Evolutionary conservation across 768 basidiomycete genomes (phyloP).

Genomic region (Phaffia australis): DNA sequence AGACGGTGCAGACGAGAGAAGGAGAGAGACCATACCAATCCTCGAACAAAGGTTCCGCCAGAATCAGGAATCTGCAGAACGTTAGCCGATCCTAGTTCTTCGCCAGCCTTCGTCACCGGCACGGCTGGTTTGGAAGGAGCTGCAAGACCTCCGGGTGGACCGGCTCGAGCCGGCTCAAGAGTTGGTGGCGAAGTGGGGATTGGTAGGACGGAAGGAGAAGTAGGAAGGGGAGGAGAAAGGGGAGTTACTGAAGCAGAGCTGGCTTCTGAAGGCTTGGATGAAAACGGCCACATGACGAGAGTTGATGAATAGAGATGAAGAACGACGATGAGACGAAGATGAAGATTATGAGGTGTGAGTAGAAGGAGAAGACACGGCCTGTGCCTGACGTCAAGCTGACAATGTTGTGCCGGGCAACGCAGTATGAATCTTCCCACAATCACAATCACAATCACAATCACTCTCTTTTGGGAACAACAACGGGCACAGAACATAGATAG

Average conservation of each 20-base stretch:
- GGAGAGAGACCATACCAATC: too few species aligned
- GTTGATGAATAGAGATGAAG: neutral
- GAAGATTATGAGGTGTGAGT: neutral
- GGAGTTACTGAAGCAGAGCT: neutral
- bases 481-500: neutral
- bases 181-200: neutral
- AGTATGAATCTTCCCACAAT: neutral
- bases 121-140: too few species aligned
- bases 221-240: neutral
- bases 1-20: too few species aligned
- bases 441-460: neutral
- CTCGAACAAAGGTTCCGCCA: too few species aligned
- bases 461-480: too few species aligned
- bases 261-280: neutral
- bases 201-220: neutral
- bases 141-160: too few species aligned
- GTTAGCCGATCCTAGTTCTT: too few species aligned
- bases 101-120: too few species aligned
- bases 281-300: constrained; percentile 3
- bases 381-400: neutral
- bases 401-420: neutral
- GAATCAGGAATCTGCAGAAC: too few species aligned
- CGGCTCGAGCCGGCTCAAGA: too few species aligned
- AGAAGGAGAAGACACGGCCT: neutral
- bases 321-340: neutral